Conservation (phyloP, 2,329 filamentous ascomycete species). For the Ceratocystis cubensis region DNA sequence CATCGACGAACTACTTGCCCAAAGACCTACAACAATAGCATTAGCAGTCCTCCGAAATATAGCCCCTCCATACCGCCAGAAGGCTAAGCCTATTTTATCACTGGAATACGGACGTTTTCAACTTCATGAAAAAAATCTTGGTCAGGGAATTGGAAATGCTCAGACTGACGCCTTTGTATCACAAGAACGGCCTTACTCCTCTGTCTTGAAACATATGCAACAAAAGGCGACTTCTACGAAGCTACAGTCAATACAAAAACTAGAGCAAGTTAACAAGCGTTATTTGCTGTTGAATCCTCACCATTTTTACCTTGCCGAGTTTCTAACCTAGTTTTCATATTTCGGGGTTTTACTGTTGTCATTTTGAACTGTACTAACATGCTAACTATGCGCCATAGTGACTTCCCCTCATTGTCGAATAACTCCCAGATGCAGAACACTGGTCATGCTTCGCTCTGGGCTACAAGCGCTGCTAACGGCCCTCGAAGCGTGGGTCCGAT, state of each 20-base stretch:
- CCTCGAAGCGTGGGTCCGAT: conserved; percentile 37
- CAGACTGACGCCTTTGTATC: neutral
- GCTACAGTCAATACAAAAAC: neutral
- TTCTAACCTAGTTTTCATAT: neutral
- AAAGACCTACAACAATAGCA: too few species aligned
- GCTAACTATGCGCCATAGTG: conserved; percentile 32
- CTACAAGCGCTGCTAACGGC: conserved; percentile 33
- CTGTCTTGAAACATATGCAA: conserved; percentile 1
- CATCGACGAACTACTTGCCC: too few species aligned
- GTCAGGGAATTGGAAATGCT: neutral
- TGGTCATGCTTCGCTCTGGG: conserved; percentile 43
- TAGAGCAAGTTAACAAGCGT: conserved; percentile 10
- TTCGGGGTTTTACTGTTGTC: neutral
- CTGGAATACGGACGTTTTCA: neutral
- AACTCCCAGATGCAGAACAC: conserved; percentile 42
- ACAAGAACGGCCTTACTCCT: neutral
- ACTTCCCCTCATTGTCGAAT: conserved; percentile 54
- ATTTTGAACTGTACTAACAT: neutral
- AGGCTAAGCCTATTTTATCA: conserved; percentile 1
- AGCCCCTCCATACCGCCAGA: neutral
- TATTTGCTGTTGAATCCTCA: neutral
- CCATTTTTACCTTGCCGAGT: neutral
- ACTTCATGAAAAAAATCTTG: neutral
- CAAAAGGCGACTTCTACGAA: neutral
- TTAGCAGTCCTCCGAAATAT: neutral